These are phyloP conservation scores for Trichoderma reesei DNA, from an alignment of 495 filamentous ascomycete genomes.

Conservation along the genomic window DNA sequence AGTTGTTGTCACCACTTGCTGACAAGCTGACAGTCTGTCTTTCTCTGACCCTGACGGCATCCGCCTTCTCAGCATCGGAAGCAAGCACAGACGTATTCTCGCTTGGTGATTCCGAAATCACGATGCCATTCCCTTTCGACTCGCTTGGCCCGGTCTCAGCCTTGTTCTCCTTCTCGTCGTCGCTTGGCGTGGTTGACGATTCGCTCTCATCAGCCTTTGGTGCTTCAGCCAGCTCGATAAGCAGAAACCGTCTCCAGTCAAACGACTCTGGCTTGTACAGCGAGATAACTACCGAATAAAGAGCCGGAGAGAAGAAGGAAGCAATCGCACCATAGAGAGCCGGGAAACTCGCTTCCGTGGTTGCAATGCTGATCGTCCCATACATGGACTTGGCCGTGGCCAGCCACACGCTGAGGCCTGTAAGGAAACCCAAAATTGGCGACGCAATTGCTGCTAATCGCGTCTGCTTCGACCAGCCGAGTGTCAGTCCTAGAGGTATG, in stretches of 20 bases:
- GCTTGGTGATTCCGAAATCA: not conserved
- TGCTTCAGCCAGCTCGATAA: constrained; percentile 24
- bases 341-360: constrained; percentile 61
- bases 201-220: constrained; percentile 30
- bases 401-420: constrained; percentile 79
- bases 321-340: constrained; percentile 62
- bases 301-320: constrained; percentile 55
- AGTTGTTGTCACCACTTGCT: constrained; percentile 11
- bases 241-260: constrained; percentile 39
- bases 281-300: constrained; percentile 39
- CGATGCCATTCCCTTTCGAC: not conserved
- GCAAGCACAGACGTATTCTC: not conserved
- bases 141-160: not conserved
- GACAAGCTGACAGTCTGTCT: constrained; percentile 14
- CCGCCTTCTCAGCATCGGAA: not conserved
- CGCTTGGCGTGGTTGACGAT: constrained; percentile 15
- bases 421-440: constrained; percentile 61
- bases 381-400: constrained; percentile 67
- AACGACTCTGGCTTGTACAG: constrained; percentile 35
- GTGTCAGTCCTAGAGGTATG: constrained; percentile 60
- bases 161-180: not conserved
- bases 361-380: constrained; percentile 56
- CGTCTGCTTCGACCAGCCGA: constrained; percentile 69
- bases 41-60: not conserved
- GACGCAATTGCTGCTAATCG: constrained; percentile 54